Base-by-base conservation (phyloP, 2,329 filamentous ascomycete genomes). In the Parastagonospora nodorum region DNA sequence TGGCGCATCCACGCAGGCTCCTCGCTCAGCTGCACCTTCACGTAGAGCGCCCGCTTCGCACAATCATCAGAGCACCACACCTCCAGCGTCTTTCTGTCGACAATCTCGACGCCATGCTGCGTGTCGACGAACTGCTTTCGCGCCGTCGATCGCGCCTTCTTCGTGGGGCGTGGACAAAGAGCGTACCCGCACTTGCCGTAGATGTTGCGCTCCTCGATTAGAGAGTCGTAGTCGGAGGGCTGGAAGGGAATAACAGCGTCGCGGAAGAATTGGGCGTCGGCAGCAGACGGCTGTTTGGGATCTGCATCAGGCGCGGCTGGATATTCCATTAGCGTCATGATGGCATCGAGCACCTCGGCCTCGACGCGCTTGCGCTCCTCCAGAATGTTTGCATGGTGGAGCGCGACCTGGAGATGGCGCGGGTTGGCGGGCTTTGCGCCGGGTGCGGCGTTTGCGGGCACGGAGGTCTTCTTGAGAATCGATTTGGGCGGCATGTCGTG, bases 181-280 rank as follows among this genome's bases (percentile, higher is more conserved):
- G 84, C 80, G 71, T 97, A 97, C 1, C 92, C 94, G 75, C 94
- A 99, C 15, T 84, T 81, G 37, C 82, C 84, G 62, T 90, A 87
- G 59, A 90, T 88, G 71, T 96, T 95, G 65, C 94, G 89, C 78
- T 99, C 94, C 58, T 88, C 83, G 53, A 97, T 86, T 42, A 97
- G 79, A 58, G 90, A 88, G 68, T 96, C 91, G 77, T 95, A 96
- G 77, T 99, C 93, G 45, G 83, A 82, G 1, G 92, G 90, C 69
- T 93, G 90, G 75, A 97, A 97, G 37, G 85, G 80, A 8, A 82
- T 77, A 19, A 97, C 77, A 31, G 84, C 82, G 3, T 78, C 68
- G 62, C 87, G 86, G 75, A 97, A 92, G 46, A 77, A 76, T 33
- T 75, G 70, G 1, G 81, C 81, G 69, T 96, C 91, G 29, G 81